Evolutionary conservation across 2,329 filamentous ascomycete species (phyloP).

Genomic region (Ophiostoma angusticollis): DNA sequence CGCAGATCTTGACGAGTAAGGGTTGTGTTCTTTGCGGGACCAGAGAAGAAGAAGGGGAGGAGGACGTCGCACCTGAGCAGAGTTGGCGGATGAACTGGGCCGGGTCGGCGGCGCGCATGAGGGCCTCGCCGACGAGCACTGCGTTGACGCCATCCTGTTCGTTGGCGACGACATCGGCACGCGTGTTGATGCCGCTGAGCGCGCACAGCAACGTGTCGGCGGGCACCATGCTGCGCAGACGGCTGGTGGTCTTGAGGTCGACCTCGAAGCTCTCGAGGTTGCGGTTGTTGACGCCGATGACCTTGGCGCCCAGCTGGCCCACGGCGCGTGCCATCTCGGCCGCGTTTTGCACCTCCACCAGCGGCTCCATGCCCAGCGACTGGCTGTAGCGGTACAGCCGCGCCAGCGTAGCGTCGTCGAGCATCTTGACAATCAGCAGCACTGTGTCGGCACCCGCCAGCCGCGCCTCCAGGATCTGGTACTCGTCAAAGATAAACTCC

Average conservation of each 20-base stretch:
- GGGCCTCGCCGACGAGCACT: conserved; percentile 84
- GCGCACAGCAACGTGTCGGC: conserved; percentile 82
- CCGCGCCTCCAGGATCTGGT: conserved; percentile 90
- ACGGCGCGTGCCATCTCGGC: conserved; percentile 88
- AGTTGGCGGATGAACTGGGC: conserved; percentile 72
- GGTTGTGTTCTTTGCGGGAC: conserved; percentile 24
- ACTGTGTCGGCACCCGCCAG: conserved; percentile 76
- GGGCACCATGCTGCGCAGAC: conserved; percentile 76
- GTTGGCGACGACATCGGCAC: conserved; percentile 79
- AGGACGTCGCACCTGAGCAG: conserved; percentile 44
- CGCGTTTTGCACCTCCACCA: conserved; percentile 91
- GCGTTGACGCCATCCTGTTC: conserved; percentile 83
- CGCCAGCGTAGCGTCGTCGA: conserved; percentile 60
- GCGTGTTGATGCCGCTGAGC: conserved; percentile 81
- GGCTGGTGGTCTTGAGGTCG: conserved; percentile 81
- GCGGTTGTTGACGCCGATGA: conserved; percentile 95
- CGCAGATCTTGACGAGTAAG: conserved; percentile 86
- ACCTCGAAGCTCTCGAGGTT: conserved; percentile 96
- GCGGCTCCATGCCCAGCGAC: conserved; percentile 87
- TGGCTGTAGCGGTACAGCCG: conserved; percentile 78
- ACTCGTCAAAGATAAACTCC: conserved; percentile 96
- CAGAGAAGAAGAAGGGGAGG: neutral
- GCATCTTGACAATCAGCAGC: conserved; percentile 95
- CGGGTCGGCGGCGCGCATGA: conserved; percentile 84
- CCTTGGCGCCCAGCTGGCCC: conserved; percentile 69